Evolutionary conservation across 1,284 basidiomycete species (phyloP).

Genomic region (Rhodotorula sp.): DNA sequence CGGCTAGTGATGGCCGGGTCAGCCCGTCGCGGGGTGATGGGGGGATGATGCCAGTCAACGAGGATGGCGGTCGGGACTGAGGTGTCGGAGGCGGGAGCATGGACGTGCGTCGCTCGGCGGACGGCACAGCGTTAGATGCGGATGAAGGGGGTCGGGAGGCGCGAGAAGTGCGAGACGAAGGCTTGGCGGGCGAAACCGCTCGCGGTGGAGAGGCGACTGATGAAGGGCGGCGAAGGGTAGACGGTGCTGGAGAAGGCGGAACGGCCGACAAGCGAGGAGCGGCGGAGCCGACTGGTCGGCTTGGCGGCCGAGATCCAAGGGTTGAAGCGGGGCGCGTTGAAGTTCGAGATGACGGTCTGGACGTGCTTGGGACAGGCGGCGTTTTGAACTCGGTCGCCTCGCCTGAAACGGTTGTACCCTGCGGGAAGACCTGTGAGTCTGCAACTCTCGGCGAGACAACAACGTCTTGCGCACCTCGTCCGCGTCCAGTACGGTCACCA

Average conservation of each 20-base stretch:
- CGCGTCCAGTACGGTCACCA: conserved; percentile 63
- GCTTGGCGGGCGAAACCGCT: not conserved
- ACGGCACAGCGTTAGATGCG: not conserved
- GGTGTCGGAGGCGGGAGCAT: conserved; percentile 41
- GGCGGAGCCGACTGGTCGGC: not conserved
- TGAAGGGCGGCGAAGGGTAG: not conserved
- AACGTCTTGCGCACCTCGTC: not conserved
- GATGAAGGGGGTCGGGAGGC: conserved; percentile 1
- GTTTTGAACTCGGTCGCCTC: conserved; percentile 9
- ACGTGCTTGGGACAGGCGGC: not conserved
- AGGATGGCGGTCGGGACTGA: conserved; percentile 34
- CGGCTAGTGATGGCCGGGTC: conserved; percentile 1
- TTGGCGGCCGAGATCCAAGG: not conserved
- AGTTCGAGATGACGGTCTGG: not conserved
- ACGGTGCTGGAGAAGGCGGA: not conserved
- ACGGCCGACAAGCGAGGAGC: not conserved
- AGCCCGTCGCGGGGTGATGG: conserved; percentile 2
- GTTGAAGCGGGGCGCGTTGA: not conserved
- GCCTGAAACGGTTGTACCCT: not conserved
- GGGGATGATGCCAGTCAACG: conserved; percentile 2
- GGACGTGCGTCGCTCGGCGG: not conserved
- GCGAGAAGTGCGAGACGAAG: not conserved
- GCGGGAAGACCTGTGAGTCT: too few relatives aligned
- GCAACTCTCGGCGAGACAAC: too few relatives aligned
- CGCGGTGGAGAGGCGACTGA: not conserved